phyloP scores from a whole-genome alignment of 2,329 filamentous ascomycete genomes.

The Diaporthe velutina region DNA sequence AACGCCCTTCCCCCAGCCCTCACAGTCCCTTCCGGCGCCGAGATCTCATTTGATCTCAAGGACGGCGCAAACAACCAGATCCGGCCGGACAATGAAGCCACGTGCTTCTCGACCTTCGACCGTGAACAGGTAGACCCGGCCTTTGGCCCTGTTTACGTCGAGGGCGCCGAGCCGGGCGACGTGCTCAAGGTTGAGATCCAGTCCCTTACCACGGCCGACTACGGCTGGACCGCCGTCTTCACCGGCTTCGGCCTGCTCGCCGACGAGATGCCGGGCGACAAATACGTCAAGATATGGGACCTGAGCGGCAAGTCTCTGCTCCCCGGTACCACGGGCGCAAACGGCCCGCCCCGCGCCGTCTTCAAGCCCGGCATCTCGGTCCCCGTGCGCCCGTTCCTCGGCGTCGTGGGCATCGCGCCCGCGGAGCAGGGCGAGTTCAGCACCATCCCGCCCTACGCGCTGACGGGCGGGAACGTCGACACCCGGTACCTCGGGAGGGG shows the following conservation, averaged over 20 bases:
- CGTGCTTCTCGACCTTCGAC: slow-evolving; percentile 56
- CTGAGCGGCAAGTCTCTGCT: slow-evolving; percentile 45
- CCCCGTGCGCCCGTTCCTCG: slow-evolving; percentile 64
- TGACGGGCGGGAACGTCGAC: slow-evolving; percentile 68
- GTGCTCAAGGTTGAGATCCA: slow-evolving; percentile 65
- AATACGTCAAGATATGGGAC: slow-evolving; percentile 63
- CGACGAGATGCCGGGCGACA: slow-evolving; percentile 59
- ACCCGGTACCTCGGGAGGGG: slow-evolving; percentile 63
- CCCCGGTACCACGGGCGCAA: slow-evolving; percentile 42
- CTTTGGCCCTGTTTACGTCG: slow-evolving; percentile 63
- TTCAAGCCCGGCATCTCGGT: slow-evolving; percentile 63
- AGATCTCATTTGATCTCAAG: slow-evolving; percentile 61
- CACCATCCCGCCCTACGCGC: slow-evolving; percentile 62
- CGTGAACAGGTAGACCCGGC: slow-evolving; percentile 59
- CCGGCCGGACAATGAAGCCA: slow-evolving; percentile 54
- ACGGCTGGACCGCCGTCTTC: slow-evolving; percentile 67
- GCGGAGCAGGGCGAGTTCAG: slow-evolving; percentile 57
- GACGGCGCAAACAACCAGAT: slow-evolving; percentile 66
- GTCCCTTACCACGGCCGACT: slow-evolving; percentile 57
- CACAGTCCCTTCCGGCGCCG: slow-evolving; percentile 60
- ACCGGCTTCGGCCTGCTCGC: slow-evolving; percentile 63
- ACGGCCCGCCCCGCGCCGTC: slow-evolving; percentile 48
- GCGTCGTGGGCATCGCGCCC: slow-evolving; percentile 65
- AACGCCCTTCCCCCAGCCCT: slow-evolving; percentile 58
- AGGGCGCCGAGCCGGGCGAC: slow-evolving; percentile 63